Conservation (phyloP, 2,329 filamentous ascomycete genomes). For the Apiospora marii region DNA sequence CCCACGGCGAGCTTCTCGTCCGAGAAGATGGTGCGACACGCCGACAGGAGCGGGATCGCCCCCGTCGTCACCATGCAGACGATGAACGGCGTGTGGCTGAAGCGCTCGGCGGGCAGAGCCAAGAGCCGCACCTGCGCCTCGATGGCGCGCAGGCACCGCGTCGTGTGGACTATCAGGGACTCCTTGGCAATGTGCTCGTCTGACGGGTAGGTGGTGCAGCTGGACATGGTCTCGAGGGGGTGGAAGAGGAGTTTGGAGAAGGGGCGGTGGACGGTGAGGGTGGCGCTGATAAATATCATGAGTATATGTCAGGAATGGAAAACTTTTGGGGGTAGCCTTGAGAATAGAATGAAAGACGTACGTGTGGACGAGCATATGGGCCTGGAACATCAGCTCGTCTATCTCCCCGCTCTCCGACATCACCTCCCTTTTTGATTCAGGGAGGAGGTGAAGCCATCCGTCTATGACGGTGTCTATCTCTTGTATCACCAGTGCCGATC, state of each 20-base stretch:
- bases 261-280: constrained; percentile 47
- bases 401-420: constrained; percentile 41
- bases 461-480: constrained; percentile 46
- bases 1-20: constrained; percentile 44
- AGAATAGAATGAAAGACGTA: no score
- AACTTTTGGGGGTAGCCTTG: no score
- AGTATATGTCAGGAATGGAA: not conserved
- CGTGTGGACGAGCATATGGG: constrained; percentile 38
- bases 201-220: constrained; percentile 42
- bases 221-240: constrained; percentile 47
- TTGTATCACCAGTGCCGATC: constrained; percentile 42
- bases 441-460: constrained; percentile 49
- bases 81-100: constrained; percentile 48
- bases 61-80: constrained; percentile 52
- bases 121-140: constrained; percentile 49
- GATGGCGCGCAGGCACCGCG: constrained; percentile 46
- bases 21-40: constrained; percentile 46
- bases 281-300: constrained; percentile 39
- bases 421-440: constrained; percentile 41
- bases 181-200: constrained; percentile 30
- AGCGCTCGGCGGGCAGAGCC: constrained; percentile 44
- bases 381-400: constrained; percentile 43
- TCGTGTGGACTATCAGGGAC: constrained; percentile 48
- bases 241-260: constrained; percentile 50
- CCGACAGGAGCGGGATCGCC: constrained; percentile 46